Conservation (phyloP, 1,139 yeast species). For the Suhomyces yuchorum region DNA sequence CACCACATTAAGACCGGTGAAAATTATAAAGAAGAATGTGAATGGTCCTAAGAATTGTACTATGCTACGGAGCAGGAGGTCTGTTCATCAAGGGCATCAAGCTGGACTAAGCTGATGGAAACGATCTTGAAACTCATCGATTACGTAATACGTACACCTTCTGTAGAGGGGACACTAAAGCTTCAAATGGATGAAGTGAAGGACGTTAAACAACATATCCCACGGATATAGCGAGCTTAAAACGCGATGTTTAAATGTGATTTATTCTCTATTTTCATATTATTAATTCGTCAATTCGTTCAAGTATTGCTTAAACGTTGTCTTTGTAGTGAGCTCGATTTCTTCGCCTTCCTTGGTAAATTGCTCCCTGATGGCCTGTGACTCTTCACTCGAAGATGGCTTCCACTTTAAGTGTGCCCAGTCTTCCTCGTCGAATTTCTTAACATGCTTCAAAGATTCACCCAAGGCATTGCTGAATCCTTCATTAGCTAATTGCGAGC, state of each 20-base stretch:
- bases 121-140: too few species aligned
- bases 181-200: too few species aligned
- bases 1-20: too few species aligned
- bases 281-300: constrained; percentile 14
- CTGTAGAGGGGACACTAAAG: too few species aligned
- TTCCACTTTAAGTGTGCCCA: constrained; percentile 54
- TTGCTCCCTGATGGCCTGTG: constrained; percentile 32
- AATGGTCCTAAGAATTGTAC: too few species aligned
- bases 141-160: too few species aligned
- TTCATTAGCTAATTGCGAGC: constrained; percentile 70
- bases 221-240: too few species aligned
- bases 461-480: constrained; percentile 68
- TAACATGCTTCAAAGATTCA: constrained; percentile 75
- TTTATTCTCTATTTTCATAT: not conserved
- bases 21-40: too few species aligned
- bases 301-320: constrained; percentile 35
- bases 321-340: constrained; percentile 28
- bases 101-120: too few species aligned
- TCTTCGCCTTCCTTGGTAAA: constrained; percentile 27
- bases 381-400: constrained; percentile 38
- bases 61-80: too few species aligned
- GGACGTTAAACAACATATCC: too few species aligned
- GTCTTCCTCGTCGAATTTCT: constrained; percentile 74
- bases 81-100: too few species aligned
- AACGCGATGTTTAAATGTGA: not conserved